Conservation (phyloP, 2,329 filamentous ascomycete species). For the Cadophora sp. region DNA sequence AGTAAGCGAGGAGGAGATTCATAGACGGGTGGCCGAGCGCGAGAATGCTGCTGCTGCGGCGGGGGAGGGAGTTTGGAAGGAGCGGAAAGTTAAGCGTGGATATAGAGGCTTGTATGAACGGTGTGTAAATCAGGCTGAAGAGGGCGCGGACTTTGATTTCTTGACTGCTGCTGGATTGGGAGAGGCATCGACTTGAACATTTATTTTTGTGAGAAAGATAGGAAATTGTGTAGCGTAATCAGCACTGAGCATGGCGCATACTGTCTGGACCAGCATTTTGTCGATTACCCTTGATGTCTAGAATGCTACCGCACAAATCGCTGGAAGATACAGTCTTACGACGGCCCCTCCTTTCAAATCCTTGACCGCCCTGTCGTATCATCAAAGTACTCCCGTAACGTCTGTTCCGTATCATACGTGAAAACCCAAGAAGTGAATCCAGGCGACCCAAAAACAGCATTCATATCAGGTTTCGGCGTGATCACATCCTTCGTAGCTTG, state of each 20-base stretch:
- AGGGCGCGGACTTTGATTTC: constrained; percentile 68
- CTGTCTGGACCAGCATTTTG: no score
- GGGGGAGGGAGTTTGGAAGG: constrained; percentile 43
- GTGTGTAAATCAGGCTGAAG: constrained; percentile 64
- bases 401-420: constrained; percentile 12
- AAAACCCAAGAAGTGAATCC: constrained; percentile 17
- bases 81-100: constrained; percentile 53
- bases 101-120: constrained; percentile 66
- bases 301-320: no score
- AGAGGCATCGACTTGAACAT: background rate
- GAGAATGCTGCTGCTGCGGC: constrained; percentile 33
- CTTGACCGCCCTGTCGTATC: background rate
- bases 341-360: background rate
- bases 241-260: no score
- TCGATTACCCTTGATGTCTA: no score
- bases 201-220: background rate
- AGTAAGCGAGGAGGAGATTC: constrained; percentile 39
- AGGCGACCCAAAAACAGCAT: constrained; percentile 13
- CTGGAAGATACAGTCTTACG: no score
- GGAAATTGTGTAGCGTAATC: no score
- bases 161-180: constrained; percentile 53
- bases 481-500: background rate
- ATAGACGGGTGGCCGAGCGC: constrained; percentile 30
- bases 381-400: constrained; percentile 8
- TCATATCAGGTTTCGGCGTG: constrained; percentile 7